Base-by-base conservation (phyloP, 768 basidiomycete species). In the Sarcodon aspratus region DNA sequence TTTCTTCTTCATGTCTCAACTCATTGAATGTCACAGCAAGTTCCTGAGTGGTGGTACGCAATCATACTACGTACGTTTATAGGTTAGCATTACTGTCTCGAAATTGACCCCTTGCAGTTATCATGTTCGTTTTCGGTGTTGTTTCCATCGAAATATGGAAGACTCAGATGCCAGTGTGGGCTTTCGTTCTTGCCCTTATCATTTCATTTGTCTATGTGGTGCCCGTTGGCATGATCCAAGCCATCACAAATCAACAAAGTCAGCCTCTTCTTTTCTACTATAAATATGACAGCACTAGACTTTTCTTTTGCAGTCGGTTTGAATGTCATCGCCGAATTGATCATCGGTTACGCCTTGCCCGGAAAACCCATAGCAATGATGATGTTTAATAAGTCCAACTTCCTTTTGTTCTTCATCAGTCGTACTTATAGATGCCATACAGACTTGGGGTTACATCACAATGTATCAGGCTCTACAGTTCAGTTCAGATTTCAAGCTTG, bases 31-130 rank as follows among this genome's bases (percentile, higher is more conserved):
- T 5, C 21, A 27, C 21, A 27, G 21, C 84, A 83, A 63, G 81
- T 91, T 12, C 89, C 88, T 1, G 76, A 89, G 51, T 90, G 85
- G 87, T 92, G 89, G 89, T 92, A 90, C 61, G 61, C 68, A 8
- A 58, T 71, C 38, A 71, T 92, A 46, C 86, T 89, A 64, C 31
- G 60, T 61, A n/a, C 15, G 54, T 53, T 7, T 9, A 6, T 5
- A 6, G 13, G 36, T 17, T 47, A 13, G 1, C 36, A 15, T n/a
- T 6, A 27, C 21, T 8, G 32, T 12, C 1, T n/a, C 34, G 38
- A 11, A 47, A 33, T 15, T 18, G 4, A 11, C 10, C 10, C 17
- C 13, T 15, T 31, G 15, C 48, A 74, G 73, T 79, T 51, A 45
- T 63, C 51, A 83, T 84, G 78, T 86, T 86, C 57, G 71, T 66